Base-by-base conservation (phyloP, 2,329 filamentous ascomycete genomes). In the Talaromyces sp. region DNA sequence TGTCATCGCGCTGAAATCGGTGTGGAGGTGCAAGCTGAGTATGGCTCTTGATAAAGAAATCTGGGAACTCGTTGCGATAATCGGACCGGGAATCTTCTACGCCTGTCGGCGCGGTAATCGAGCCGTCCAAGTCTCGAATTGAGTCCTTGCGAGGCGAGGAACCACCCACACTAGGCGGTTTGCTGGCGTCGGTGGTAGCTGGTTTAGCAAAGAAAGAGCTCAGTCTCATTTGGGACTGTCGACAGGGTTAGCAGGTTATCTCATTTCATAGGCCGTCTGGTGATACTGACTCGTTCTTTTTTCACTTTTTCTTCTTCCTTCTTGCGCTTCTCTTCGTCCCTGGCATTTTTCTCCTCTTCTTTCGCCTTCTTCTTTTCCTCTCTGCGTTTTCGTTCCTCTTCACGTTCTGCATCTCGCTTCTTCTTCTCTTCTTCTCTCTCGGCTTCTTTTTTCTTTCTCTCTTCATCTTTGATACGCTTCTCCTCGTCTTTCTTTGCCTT, bases 1-100 rank as follows among this genome's bases (percentile, higher is more conserved):
- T 80, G 1, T 82, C 71, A 65, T 91, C 87, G 72, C 88, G 81
- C 44, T 81, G 73, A 30, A 85, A 85, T 2, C 78, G 80, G 55
- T 81, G 77, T 1, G 68, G 67, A 0, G 82, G 81, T 0, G 92
- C 92, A 58, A 97, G 67, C n/a, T 77, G 84, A 1, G 91, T 89
- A 69, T 91, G 84, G 2, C 87, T 82, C 62, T 91, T 89, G 53
- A 95, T 71, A 64, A 89, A 93, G 73, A 97, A 98, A 0, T 90
- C 87, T 33, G 92, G 84, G 69, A 98, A 98, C 39, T 82, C 79
- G 66, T 85, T 87, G 19, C 89, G 79, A 66, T 91, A 93, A 52
- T 85, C 82, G 0, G 84, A 81, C 6, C 69, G 66, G 58, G 70
- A 64, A 8, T 65, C 32, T 27, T 71, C 68, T 44, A 68, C 65